Evolutionary conservation across 2,329 filamentous ascomycete genomes (phyloP), one percentile per base, ranked within the genome.

Genomic region (Scleromitrula shiraiana): DNA sequence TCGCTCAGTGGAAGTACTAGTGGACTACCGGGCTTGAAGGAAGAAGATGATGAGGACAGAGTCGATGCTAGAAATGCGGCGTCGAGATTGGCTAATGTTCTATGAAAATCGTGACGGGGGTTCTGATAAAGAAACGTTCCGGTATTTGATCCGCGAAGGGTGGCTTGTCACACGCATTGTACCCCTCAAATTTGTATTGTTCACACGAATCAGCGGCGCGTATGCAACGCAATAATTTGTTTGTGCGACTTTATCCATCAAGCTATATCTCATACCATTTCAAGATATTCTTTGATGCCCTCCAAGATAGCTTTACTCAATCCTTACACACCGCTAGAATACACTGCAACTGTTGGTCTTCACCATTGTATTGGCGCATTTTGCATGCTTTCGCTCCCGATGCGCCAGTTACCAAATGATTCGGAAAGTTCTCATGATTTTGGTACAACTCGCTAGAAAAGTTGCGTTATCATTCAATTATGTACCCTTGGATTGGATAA

Each of bases 11-110:
- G 60, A 40, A 60, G 58, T 51, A 54, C 56, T 42, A 56, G 61
- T 43, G 75, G 74, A 53, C 65, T 87, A 57, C 71, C 74, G 50
- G 78, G 78, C 19, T 67, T 85, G 41, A 73, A 76, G 52, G 86
- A 91, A 62, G 88, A 94, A 62, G 91, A 89, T 55, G 86, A 96
- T 60, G 89, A 95, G 61, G 93, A 98, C 67, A 78, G 90, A 46
- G 82, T 98, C 51, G 93, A 98, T 75, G 93, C 93, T 35, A 81
- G 87, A 67, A 98, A 97, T 69, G 93, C 93, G 45, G 93, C 93
- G 29, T 95, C 88, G 68, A 79, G 93, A 63, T 72, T 98, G 70
- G 45, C 45, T 48, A 48, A 48, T 35, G 45, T 48, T 42, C 38
- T 48, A 27, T 48, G 38, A 48, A 20, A 27, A 27, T 17, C 20